Percentiles rank a stretch among this genome's conserved stretches.
Conservation (phyloP, 192 early-diverging fungal species). For the Coemansia sp. region DNA sequence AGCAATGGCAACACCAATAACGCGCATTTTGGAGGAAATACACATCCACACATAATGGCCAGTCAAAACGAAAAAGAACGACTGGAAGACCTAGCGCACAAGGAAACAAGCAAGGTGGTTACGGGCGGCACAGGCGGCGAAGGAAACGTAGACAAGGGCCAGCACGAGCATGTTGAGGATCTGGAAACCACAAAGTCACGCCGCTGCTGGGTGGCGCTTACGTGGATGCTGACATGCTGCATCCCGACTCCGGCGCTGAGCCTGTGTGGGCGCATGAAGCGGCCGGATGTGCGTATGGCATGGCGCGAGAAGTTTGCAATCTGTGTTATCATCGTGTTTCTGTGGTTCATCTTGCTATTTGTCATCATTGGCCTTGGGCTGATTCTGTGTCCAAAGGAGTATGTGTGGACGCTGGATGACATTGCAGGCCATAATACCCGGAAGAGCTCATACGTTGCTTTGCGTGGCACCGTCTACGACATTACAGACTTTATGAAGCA, state of each 20-base stretch:
- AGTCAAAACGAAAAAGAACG: slow-evolving; percentile 15
- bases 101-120: slow-evolving; percentile 6
- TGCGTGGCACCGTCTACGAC: slow-evolving; percentile 72
- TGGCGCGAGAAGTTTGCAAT: slow-evolving; percentile 92
- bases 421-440: slow-evolving; percentile 60
- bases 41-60: neutral
- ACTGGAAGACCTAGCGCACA: slow-evolving; percentile 31
- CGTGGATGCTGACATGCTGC: slow-evolving; percentile 44
- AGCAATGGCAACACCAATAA: slow-evolving; percentile 3
- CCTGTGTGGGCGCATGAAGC: slow-evolving; percentile 65
- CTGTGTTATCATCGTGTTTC: slow-evolving; percentile 79
- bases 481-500: slow-evolving; percentile 62
- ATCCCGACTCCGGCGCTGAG: slow-evolving; percentile 31
- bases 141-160: slow-evolving; percentile 38
- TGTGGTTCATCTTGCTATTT: slow-evolving; percentile 79
- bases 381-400: slow-evolving; percentile 74
- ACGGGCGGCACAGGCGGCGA: slow-evolving; percentile 44
- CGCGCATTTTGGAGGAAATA: slow-evolving; percentile 6
- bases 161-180: slow-evolving; percentile 41
- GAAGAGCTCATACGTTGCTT: slow-evolving; percentile 59
- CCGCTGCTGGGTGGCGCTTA: slow-evolving; percentile 28
- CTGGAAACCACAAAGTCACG: slow-evolving; percentile 33
- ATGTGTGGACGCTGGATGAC: slow-evolving; percentile 58
- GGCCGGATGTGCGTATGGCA: slow-evolving; percentile 90
- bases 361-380: slow-evolving; percentile 82